Base-by-base conservation (phyloP, 805 yeast genomes). In the Candida sphagnicola region DNA sequence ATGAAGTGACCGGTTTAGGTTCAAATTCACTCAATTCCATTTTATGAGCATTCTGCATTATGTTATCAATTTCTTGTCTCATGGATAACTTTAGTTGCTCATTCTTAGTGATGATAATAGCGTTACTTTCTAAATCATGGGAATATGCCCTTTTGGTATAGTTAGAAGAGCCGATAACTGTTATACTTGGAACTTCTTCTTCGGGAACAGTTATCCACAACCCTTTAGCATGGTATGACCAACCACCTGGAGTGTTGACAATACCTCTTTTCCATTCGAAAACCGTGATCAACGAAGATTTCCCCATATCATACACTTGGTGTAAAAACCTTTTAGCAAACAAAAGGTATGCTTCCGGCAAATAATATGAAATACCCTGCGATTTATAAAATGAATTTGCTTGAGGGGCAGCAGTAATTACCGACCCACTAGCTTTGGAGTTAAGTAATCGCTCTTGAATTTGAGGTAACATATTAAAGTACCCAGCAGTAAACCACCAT, bases 161-260 rank as follows among this genome's bases (percentile, higher is more conserved):
- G 58, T 93, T 93, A 0, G 97, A 88, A 1, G 96, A 86, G 0
- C 99, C 99, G 35, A 93, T 73, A 5, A 90, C 78, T 0, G 96
- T 86, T 10, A 87, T 62, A 14, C 82, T 72, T 1, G 97, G 96
- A 10, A 56, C 53, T 0, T 49, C 45, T 33, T 78, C 83, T 2
- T 62, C 70, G 0, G 88, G 84, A 10, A 69, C 66, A 6, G 77
- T 69, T 0, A 86, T 62, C 98, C 98, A 93, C 4, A 91, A 65
- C 1, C 99, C 99, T 56, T 93, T 93, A 11, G 99, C 98, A 56
- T 93, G 99, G 59, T 93, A 93, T 0, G 97, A 86, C 98, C 99
- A 91, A 1, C 99, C 99, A 19, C 70, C 74, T 0, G 80, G 75
- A 5, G 84, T 75, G 54, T 88, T 87, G 3, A 88, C 95, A 2